These are phyloP conservation scores for Stereocaulon alpinum DNA, from an alignment of 495 filamentous ascomycete genomes.

Conservation along the genomic window DNA sequence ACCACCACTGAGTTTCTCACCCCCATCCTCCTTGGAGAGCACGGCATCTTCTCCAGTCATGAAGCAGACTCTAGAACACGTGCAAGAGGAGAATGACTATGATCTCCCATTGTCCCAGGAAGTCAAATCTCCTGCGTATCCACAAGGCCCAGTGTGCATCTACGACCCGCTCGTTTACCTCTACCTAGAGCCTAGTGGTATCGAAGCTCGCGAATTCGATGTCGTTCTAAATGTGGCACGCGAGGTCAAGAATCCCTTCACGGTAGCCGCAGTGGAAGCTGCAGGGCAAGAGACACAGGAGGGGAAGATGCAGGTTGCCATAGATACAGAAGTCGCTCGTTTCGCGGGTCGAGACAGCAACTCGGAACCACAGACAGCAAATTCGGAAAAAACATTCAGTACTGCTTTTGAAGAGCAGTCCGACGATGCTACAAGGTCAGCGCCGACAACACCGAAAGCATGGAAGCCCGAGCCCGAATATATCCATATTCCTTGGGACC, in stretches of 20 bases:
- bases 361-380: constrained; percentile 57
- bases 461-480: constrained; percentile 64
- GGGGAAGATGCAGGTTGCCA: neutral
- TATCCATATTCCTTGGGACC: constrained; percentile 93
- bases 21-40: constrained; percentile 10
- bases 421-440: constrained; percentile 27
- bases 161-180: constrained; percentile 89
- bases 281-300: constrained; percentile 26
- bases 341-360: constrained; percentile 30
- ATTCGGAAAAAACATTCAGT: constrained; percentile 57
- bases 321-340: neutral
- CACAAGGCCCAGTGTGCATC: constrained; percentile 82
- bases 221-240: constrained; percentile 92
- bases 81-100: constrained; percentile 61
- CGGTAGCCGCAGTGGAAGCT: constrained; percentile 26
- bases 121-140: constrained; percentile 83
- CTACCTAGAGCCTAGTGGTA: constrained; percentile 78
- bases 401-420: constrained; percentile 54
- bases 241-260: constrained; percentile 85
- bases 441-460: constrained; percentile 52
- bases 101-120: constrained; percentile 67
- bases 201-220: constrained; percentile 80
- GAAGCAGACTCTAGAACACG: constrained; percentile 27
- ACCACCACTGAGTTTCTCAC: constrained; percentile 20
- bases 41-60: constrained; percentile 20